Conservation (phyloP, 2,329 filamentous ascomycete genomes). For the Alternaria triticimaculans region DNA sequence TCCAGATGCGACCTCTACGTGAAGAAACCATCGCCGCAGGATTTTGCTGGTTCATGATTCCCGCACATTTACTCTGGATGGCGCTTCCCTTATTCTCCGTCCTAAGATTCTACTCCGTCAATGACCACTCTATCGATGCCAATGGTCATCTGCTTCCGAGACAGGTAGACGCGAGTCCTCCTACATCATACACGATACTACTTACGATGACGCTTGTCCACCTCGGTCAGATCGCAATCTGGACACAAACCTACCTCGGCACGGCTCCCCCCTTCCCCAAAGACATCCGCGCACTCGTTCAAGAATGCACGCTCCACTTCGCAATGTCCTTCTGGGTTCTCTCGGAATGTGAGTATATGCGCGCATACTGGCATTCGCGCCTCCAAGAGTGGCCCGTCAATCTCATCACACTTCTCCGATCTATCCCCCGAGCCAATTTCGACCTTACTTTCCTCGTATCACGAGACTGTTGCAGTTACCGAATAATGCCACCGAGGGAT, state of each 20-base stretch:
- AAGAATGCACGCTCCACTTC: neutral
- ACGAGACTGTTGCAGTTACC: neutral
- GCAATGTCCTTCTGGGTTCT: neutral
- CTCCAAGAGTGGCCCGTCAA: neutral
- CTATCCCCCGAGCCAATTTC: neutral
- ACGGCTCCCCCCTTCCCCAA: neutral
- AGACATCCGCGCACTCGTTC: neutral
- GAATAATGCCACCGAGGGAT: neutral
- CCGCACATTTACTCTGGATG: neutral
- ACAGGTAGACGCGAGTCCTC: neutral
- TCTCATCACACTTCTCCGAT: neutral
- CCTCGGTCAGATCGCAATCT: neutral
- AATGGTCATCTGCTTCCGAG: neutral
- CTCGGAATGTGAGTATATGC: neutral
- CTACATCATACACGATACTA: neutral
- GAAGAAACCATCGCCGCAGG: neutral
- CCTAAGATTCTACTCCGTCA: fast-evolving
- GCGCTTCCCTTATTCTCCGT: neutral
- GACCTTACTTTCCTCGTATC: neutral
- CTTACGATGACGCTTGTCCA: neutral
- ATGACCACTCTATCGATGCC: neutral
- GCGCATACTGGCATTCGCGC: neutral
- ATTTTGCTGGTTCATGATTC: neutral
- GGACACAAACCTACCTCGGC: neutral
- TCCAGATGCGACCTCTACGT: neutral